Percentiles rank a stretch among this genome's conserved stretches.
These are phyloP conservation scores for Ascoidea tarda DNA, from an alignment of 805 yeast species.

Conservation along the genomic window DNA sequence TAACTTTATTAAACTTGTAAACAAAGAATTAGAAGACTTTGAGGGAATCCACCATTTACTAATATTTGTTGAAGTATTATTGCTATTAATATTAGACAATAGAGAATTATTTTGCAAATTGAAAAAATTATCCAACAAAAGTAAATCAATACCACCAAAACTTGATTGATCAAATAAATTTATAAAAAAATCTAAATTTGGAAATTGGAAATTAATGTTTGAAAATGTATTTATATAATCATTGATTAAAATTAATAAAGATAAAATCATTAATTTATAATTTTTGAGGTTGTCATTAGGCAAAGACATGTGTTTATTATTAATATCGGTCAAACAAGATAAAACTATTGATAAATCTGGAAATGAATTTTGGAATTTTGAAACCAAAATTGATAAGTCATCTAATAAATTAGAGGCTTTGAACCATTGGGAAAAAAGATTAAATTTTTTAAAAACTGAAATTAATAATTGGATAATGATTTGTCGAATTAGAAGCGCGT, in stretches of 20 bases:
- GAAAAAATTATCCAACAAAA: neutral
- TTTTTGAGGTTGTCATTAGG: neutral
- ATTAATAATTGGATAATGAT: neutral
- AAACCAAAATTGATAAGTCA: too few relatives aligned
- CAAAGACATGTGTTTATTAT: too few relatives aligned
- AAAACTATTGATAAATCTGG: neutral
- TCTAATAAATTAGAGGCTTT: too few relatives aligned
- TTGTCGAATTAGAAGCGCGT: neutral
- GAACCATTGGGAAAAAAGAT: neutral
- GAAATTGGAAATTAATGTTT: neutral
- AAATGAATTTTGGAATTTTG: neutral
- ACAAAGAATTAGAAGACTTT: neutral
- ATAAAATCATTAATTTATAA: too few relatives aligned
- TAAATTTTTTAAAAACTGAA: too few relatives aligned
- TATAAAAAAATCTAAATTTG: neutral
- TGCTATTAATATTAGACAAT: too few relatives aligned
- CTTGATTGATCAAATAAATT: neutral
- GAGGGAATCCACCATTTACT: neutral
- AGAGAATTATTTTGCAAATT: neutral
- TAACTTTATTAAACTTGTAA: neutral
- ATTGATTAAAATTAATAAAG: too few relatives aligned
- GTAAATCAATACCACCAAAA: neutral
- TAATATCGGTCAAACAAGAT: neutral
- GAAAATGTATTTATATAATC: too few relatives aligned
- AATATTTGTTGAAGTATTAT: neutral